Evolutionary conservation across 2,329 filamentous ascomycete genomes (phyloP).

Genomic region (Claviceps spartinae): DNA sequence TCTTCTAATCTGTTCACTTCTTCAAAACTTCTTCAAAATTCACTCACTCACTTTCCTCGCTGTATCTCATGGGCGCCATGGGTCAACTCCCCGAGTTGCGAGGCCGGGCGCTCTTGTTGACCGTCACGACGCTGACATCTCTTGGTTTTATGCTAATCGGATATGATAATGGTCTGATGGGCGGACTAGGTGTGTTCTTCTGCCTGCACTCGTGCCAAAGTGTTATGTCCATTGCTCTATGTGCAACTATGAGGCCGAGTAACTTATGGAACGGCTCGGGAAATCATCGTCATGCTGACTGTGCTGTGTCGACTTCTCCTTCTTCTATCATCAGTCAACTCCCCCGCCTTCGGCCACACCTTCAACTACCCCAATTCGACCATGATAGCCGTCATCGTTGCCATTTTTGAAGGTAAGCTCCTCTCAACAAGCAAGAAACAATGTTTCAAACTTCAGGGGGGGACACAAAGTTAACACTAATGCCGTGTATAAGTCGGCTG

Average conservation of each 20-base stretch:
- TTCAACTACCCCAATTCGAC: constrained; percentile 26
- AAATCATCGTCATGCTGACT: too few species aligned
- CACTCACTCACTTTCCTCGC: too few species aligned
- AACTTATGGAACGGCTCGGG: too few species aligned
- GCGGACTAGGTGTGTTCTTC: constrained; percentile 17
- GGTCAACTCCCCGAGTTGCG: neutral
- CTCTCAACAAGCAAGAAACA: neutral
- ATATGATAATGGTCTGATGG: constrained; percentile 32
- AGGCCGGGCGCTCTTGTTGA: constrained; percentile 25
- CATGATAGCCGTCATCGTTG: constrained; percentile 32
- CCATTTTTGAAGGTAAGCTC: constrained; percentile 26
- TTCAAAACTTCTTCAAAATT: too few species aligned
- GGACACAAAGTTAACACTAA: too few species aligned
- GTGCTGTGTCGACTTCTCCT: too few species aligned
- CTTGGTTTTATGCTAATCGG: constrained; percentile 35
- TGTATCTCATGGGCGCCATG: neutral
- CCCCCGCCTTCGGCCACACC: constrained; percentile 24
- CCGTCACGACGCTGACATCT: constrained; percentile 30
- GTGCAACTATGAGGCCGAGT: too few species aligned
- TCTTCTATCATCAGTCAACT: constrained; percentile 18
- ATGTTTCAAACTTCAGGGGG: too few species aligned
- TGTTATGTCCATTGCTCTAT: neutral
- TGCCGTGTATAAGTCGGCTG: constrained; percentile 13
- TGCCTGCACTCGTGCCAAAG: neutral
- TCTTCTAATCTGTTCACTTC: too few species aligned